Evolutionary conservation across 1,139 yeast species (phyloP), one percentile per base, ranked within the genome.

Genomic region (Protomyces lactucae-debilis): DNA sequence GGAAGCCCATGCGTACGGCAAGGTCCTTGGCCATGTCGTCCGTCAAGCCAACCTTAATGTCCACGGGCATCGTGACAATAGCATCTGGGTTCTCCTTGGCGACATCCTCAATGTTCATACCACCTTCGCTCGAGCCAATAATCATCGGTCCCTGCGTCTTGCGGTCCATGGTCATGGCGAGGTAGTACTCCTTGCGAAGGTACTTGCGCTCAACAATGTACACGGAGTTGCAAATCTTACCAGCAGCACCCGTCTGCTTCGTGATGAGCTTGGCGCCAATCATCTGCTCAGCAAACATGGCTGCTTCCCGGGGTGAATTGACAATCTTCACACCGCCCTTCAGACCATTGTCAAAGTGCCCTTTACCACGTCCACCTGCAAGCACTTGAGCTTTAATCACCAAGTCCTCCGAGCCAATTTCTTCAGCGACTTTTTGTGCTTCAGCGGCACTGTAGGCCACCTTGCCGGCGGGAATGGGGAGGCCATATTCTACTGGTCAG

Each of bases 331-430:
- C 97, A 80, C 99, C 99, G 66, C 98, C 96, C 80, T 92, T 87
- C 76, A 90, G 85, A 60, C 99, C 99, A 72, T 86, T 86, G 79
- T 91, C 97, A 72, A 93, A 92, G 78, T 89, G 92, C 70, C 99
- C 99, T 79, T 93, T 93, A 80, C 99, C 99, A 79, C 99, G 87
- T 75, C 99, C 99, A 80, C 99, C 99, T 68, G 99, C 92, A 74
- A 95, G 83, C 64, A 96, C 98, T 81, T 93, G 99, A 67, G 99
- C 99, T 82, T 93, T 93, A 77, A 93, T 84, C 70, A 93, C 98
- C 79, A 93, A 81, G 72, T 90, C 96, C 72, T 85, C 85, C 61
- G 45, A 65, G 59, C 71, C 78, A 73, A 78, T 73, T 72, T 81
- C 76, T 76, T 83, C 80, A 70, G 98, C 98, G 66, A 87, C 85